Evolutionary conservation across 805 yeast genomes (phyloP).

Genomic region (Candida coquimbonensis): DNA sequence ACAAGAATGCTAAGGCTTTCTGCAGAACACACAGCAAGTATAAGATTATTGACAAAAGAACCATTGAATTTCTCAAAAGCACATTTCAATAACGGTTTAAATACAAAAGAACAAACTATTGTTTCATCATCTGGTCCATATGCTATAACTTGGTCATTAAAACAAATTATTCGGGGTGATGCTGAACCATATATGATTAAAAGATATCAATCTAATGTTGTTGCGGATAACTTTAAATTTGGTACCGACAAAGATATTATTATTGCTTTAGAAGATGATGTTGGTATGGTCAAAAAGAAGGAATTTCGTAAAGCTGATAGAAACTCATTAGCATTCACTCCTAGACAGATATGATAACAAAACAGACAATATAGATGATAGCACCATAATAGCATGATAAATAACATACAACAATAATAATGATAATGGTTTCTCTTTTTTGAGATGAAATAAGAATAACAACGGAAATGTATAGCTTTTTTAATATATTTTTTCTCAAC

Average conservation of each 20-base stretch:
- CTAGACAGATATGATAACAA: conserved; percentile 4
- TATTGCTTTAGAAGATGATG: conserved; percentile 70
- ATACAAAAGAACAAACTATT: conserved; percentile 59
- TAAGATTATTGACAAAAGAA: conserved; percentile 41
- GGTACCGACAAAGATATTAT: conserved; percentile 67
- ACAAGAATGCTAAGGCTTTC: conserved; percentile 61
- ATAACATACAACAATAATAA: background rate
- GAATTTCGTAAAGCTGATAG: conserved; percentile 53
- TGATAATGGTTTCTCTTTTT: background rate
- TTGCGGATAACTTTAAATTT: conserved; percentile 73
- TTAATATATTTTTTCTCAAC: no score
- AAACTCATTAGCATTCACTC: conserved; percentile 31
- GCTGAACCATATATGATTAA: conserved; percentile 55
- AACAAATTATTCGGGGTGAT: conserved; percentile 47
- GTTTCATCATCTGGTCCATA: conserved; percentile 78
- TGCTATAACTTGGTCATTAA: conserved; percentile 73
- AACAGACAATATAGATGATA: no score
- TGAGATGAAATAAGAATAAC: background rate
- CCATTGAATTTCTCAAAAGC: conserved; percentile 63
- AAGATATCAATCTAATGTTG: conserved; percentile 51
- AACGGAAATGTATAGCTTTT: background rate
- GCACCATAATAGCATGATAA: background rate
- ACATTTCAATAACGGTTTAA: conserved; percentile 66
- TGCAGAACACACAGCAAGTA: conserved; percentile 66
- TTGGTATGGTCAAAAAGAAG: conserved; percentile 56